Conservation (phyloP, 139 green algal species). For the Chlamydomonas sp. region DNA sequence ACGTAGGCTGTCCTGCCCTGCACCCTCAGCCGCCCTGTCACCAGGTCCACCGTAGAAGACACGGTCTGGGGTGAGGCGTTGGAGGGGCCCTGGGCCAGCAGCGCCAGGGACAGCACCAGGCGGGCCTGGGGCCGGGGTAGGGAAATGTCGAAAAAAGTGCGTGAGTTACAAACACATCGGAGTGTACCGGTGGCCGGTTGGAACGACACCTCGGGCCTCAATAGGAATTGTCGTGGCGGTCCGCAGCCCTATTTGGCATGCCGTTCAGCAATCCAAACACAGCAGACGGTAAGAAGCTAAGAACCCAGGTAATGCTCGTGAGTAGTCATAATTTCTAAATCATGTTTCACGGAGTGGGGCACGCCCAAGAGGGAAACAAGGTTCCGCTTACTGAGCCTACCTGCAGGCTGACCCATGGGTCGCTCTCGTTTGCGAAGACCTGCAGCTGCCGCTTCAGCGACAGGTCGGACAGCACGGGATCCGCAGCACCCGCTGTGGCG, state of each 20-base stretch:
- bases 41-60: not conserved
- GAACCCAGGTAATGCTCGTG: too few species aligned
- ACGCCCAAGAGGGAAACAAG: not conserved
- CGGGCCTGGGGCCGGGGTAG: not conserved
- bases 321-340: too few species aligned
- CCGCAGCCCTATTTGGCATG: too few species aligned
- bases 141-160: too few species aligned
- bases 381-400: not conserved
- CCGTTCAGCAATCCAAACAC: too few species aligned
- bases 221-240: too few species aligned
- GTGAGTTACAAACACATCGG: too few species aligned
- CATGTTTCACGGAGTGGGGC: too few species aligned
- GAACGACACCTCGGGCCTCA: too few species aligned
- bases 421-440: not conserved
- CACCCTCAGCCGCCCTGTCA: conserved; percentile 43
- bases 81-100: not conserved
- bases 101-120: conserved; percentile 18
- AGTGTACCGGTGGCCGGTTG: too few species aligned
- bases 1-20: conserved; percentile 64
- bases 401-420: not conserved
- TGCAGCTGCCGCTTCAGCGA: not conserved
- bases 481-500: not conserved
- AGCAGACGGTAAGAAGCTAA: too few species aligned
- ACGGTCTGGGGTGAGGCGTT: not conserved
- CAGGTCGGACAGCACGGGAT: not conserved